These are phyloP conservation scores for Artemisia tridentata DNA, from an alignment of 129 eudicot species.

Conservation along the genomic window DNA sequence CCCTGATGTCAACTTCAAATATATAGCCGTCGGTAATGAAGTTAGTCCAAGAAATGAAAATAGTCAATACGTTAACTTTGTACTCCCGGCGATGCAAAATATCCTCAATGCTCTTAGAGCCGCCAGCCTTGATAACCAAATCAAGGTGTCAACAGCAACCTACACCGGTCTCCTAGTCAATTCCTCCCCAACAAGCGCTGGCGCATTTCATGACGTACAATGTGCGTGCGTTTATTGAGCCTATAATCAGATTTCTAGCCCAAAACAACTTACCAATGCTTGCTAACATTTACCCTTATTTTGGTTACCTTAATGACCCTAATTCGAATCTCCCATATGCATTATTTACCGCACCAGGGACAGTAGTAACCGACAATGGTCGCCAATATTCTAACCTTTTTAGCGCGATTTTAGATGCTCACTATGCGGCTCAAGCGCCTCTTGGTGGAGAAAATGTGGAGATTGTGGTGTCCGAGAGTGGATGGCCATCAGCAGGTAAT, in stretches of 20 bases:
- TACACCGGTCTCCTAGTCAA: slow-evolving; percentile 12
- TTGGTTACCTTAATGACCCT: slow-evolving; percentile 27
- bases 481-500: slow-evolving; percentile 29
- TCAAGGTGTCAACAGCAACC: slow-evolving; percentile 28
- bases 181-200: slow-evolving; percentile 15
- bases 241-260: slow-evolving; percentile 12
- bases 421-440: slow-evolving; percentile 32
- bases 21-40: slow-evolving; percentile 64
- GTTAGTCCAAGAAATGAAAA: slow-evolving; percentile 29
- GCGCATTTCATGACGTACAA: slow-evolving; percentile 9
- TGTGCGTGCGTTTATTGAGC: slow-evolving; percentile 20
- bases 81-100: slow-evolving; percentile 43
- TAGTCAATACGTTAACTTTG: neutral
- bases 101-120: slow-evolving; percentile 26
- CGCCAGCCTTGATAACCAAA: slow-evolving; percentile 29
- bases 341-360: slow-evolving; percentile 27
- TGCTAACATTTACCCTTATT: slow-evolving; percentile 33
- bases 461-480: slow-evolving; percentile 37
- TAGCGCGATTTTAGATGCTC: slow-evolving; percentile 35
- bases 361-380: slow-evolving; percentile 17
- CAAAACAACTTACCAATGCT: slow-evolving; percentile 27
- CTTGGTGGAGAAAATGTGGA: slow-evolving; percentile 24
- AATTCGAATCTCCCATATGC: slow-evolving; percentile 26
- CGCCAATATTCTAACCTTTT: slow-evolving; percentile 24
- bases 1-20: slow-evolving; percentile 41